These are phyloP conservation scores for Cairneyella variabilis DNA, from an alignment of 495 filamentous ascomycete genomes.

Conservation along the genomic window DNA sequence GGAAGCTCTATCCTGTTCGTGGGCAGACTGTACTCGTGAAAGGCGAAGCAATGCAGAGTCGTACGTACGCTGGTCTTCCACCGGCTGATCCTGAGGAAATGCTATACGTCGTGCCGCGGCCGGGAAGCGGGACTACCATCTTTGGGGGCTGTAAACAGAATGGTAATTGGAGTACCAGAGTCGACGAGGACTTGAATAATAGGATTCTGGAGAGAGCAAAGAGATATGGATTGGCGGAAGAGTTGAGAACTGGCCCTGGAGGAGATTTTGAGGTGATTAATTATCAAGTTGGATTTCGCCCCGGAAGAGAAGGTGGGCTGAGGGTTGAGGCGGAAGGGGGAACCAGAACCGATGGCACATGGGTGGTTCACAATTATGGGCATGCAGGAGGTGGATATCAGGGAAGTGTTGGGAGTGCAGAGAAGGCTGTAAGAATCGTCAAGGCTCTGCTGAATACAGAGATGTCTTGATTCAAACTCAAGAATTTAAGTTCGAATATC, in stretches of 20 bases:
- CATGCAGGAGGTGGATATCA: slow-evolving; percentile 26
- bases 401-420: slow-evolving; percentile 18
- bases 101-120: slow-evolving; percentile 16
- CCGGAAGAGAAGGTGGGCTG: slow-evolving; percentile 19
- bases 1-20: slow-evolving; percentile 16
- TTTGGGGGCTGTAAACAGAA: slow-evolving; percentile 22
- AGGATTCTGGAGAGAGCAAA: slow-evolving; percentile 13
- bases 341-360: slow-evolving; percentile 5
- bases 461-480: too few relatives aligned
- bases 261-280: slow-evolving; percentile 15
- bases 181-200: slow-evolving; percentile 15
- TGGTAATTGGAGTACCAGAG: slow-evolving; percentile 7
- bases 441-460: too few relatives aligned
- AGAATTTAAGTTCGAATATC: too few relatives aligned
- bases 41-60: slow-evolving; percentile 14
- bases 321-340: slow-evolving; percentile 18
- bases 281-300: slow-evolving; percentile 18
- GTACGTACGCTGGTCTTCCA: slow-evolving; percentile 1
- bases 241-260: slow-evolving; percentile 1
- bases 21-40: slow-evolving; percentile 22
- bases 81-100: background rate
- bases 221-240: slow-evolving; percentile 5
- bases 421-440: slow-evolving; percentile 11
- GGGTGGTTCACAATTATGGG: slow-evolving; percentile 24
- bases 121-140: slow-evolving; percentile 28